These are phyloP conservation scores for Kuraishia hungarica DNA, from an alignment of 805 yeast species.

Conservation along the genomic window DNA sequence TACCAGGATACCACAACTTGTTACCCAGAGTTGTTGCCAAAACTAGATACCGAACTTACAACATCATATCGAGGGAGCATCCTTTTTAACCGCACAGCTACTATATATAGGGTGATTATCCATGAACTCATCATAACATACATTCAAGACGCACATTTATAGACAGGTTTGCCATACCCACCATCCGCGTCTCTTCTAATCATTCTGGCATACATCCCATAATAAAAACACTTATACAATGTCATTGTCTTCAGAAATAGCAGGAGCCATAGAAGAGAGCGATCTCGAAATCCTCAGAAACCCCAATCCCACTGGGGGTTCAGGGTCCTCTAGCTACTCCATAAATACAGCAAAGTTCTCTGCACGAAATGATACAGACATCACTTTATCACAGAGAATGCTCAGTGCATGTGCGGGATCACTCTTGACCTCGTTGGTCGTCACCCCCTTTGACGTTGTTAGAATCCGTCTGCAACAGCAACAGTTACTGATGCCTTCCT, in stretches of 20 bases:
- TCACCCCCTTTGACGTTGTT: slow-evolving; percentile 79
- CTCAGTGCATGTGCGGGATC: slow-evolving; percentile 75
- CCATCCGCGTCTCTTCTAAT: neutral
- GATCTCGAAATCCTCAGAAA: neutral
- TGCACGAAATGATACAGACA: slow-evolving; percentile 14
- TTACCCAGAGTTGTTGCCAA: too few relatives aligned
- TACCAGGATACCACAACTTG: too few relatives aligned
- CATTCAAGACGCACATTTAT: neutral
- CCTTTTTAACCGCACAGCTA: too few relatives aligned
- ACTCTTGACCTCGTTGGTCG: slow-evolving; percentile 58
- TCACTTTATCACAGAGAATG: slow-evolving; percentile 56
- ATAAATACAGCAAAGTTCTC: neutral
- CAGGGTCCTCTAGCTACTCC: neutral
- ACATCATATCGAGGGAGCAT: too few relatives aligned
- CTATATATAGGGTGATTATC: too few relatives aligned
- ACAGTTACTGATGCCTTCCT: slow-evolving; percentile 40
- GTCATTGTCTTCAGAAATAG: slow-evolving; percentile 8
- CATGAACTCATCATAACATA: neutral
- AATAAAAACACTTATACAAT: neutral
- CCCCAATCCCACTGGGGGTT: neutral
- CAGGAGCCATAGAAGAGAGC: slow-evolving; percentile 6
- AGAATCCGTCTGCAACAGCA: slow-evolving; percentile 75
- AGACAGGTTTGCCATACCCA: neutral
- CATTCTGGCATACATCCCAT: neutral
- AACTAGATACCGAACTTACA: too few relatives aligned